Evolutionary conservation across 352 stramenopile genomes (phyloP).

Genomic region (Pythium pectinolyticum): DNA sequence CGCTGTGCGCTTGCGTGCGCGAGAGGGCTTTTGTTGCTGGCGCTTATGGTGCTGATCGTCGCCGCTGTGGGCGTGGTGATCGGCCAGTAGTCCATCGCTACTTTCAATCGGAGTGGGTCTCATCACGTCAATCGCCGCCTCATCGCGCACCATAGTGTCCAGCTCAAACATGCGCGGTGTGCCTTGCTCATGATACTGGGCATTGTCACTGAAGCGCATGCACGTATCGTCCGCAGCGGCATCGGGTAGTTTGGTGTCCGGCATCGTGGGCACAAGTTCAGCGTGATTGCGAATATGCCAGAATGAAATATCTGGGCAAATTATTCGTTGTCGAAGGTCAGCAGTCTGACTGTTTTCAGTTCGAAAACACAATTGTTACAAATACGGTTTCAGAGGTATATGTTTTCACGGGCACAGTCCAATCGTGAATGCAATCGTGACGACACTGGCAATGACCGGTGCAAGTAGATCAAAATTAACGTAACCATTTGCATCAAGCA

Average conservation of each 20-base stretch:
- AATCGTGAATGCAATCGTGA: no score
- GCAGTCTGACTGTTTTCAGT: no score
- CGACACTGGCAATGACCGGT: no score
- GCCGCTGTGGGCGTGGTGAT: neutral
- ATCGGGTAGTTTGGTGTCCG: no score
- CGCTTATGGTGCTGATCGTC: neutral
- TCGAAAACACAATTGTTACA: no score
- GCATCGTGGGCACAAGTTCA: no score
- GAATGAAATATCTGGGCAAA: no score
- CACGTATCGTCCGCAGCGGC: neutral
- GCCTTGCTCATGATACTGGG: constrained; percentile 6
- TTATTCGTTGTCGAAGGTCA: no score
- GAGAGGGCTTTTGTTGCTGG: neutral
- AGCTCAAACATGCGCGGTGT: constrained; percentile 13
- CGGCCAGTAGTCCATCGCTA: constrained; percentile 2
- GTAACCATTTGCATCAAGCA: constrained; percentile 12
- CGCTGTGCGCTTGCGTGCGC: constrained; percentile 4
- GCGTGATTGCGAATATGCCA: no score
- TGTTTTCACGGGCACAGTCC: no score
- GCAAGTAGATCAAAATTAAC: no score
- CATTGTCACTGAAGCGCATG: neutral
- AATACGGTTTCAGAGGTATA: no score
- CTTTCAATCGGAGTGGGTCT: neutral
- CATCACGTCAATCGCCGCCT: neutral
- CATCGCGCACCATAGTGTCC: neutral